A percentile compares a stretch with the other conserved stretches of the same genome.
phyloP scores from a whole-genome alignment of 2,329 filamentous ascomycete species.

The Penicillium oxalicum region DNA sequence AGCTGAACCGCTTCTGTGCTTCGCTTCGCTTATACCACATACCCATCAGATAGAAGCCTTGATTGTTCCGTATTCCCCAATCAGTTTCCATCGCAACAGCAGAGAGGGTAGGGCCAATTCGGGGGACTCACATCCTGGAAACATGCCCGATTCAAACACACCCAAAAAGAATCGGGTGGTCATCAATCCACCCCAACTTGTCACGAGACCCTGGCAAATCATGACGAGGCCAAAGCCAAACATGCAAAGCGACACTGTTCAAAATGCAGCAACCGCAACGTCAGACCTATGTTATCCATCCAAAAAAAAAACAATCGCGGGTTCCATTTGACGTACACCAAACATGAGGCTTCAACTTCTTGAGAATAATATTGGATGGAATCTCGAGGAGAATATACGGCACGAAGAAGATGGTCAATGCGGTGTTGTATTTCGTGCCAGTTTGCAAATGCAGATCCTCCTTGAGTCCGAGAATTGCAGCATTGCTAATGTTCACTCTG shows the following conservation, averaged over 20 bases:
- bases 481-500: constrained; percentile 74
- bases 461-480: constrained; percentile 59
- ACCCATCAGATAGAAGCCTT: constrained; percentile 59
- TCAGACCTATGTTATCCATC: neutral
- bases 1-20: constrained; percentile 83
- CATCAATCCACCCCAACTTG: constrained; percentile 71
- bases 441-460: constrained; percentile 54
- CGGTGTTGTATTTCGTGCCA: constrained; percentile 63
- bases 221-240: constrained; percentile 73
- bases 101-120: too few species aligned
- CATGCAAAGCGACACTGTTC: constrained; percentile 67
- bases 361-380: constrained; percentile 66
- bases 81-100: neutral
- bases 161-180: constrained; percentile 82
- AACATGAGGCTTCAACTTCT: constrained; percentile 59
- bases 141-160: constrained; percentile 66
- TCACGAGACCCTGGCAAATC: constrained; percentile 68
- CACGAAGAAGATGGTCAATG: constrained; percentile 74
- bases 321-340: constrained; percentile 48
- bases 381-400: constrained; percentile 64
- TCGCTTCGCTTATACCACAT: constrained; percentile 82
- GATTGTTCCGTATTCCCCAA: too few species aligned
- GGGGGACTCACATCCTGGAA: constrained; percentile 53
- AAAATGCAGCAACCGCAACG: neutral
- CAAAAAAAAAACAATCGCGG: neutral